Evolutionary conservation across 495 filamentous ascomycete species (phyloP).

Genomic region (Penicillium robsamsonii): DNA sequence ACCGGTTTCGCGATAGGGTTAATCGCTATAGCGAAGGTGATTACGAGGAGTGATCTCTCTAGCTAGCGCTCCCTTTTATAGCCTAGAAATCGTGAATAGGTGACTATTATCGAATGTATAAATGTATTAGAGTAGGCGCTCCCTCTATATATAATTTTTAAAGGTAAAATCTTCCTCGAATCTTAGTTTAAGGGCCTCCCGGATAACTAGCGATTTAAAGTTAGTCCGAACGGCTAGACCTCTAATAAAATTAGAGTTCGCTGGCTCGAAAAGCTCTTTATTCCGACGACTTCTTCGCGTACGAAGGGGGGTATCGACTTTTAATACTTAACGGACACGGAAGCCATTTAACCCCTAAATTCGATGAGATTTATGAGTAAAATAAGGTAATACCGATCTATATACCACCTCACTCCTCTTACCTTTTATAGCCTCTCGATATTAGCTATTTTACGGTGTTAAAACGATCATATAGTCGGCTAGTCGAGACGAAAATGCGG

Average conservation of each 20-base stretch:
- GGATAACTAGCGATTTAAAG: neutral
- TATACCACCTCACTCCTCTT: too few relatives aligned
- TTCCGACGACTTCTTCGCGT: too few relatives aligned
- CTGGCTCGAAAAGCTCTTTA: neutral
- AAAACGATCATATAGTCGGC: neutral
- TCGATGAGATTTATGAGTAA: neutral
- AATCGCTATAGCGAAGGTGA: conserved; percentile 3
- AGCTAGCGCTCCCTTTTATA: conserved; percentile 4
- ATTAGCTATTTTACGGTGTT: neutral
- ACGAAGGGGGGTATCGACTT: too few relatives aligned
- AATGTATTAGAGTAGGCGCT: neutral
- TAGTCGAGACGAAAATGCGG: neutral
- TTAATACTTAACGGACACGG: too few relatives aligned
- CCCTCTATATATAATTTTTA: conserved; percentile 7
- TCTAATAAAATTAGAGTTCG: neutral
- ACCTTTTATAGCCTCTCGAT: neutral
- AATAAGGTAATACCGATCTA: too few relatives aligned
- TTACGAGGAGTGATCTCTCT: conserved; percentile 3
- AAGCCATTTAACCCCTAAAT: too few relatives aligned
- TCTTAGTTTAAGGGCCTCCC: neutral
- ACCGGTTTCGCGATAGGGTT: conserved; percentile 10
- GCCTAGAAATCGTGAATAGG: neutral
- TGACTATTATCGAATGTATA: conserved; percentile 3
- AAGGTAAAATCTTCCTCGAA: neutral
- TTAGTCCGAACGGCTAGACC: neutral